Conservation (phyloP, 768 basidiomycete genomes). For the Cyathus striatus region DNA sequence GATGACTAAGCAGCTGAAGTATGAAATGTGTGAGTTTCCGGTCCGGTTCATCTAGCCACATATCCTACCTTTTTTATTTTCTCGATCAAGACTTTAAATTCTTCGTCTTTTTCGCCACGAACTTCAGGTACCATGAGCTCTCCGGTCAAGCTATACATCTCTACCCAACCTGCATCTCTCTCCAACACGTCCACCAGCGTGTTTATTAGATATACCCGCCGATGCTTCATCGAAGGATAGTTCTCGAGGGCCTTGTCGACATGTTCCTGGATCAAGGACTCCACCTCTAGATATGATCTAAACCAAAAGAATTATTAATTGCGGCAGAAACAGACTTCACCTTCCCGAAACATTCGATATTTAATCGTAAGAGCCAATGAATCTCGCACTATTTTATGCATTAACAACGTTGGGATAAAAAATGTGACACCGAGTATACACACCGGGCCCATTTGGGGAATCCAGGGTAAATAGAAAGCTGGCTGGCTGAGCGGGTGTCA, state of each 20-base stretch:
- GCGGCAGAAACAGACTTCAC: conserved; percentile 26
- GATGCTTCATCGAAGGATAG: conserved; percentile 21
- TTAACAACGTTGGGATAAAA: conserved; percentile 5
- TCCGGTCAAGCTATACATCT: conserved; percentile 65
- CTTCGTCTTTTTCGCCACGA: conserved; percentile 22
- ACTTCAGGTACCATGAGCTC: conserved; percentile 55
- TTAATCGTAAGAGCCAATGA: conserved; percentile 58
- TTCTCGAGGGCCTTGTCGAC: conserved; percentile 38
- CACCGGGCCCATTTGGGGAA: conserved; percentile 58
- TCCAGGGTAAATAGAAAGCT: conserved; percentile 81
- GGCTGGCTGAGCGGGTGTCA: conserved; percentile 70
- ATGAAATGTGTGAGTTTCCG: background rate
- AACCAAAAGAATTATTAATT: background rate
- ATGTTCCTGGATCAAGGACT: conserved; percentile 48
- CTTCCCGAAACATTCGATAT: conserved; percentile 82
- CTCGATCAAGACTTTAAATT: conserved; percentile 21
- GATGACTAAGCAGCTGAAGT: conserved; percentile 34
- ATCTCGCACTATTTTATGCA: conserved; percentile 47
- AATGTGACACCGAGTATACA: conserved; percentile 7
- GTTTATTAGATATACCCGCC: conserved; percentile 40
- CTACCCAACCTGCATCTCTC: conserved; percentile 60
- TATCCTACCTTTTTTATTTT: conserved; percentile 25
- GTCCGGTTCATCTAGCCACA: background rate
- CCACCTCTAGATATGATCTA: conserved; percentile 49
- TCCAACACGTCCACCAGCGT: conserved; percentile 57